Base-by-base conservation (phyloP, 768 basidiomycete genomes). In the Leccinum rimulosum region DNA sequence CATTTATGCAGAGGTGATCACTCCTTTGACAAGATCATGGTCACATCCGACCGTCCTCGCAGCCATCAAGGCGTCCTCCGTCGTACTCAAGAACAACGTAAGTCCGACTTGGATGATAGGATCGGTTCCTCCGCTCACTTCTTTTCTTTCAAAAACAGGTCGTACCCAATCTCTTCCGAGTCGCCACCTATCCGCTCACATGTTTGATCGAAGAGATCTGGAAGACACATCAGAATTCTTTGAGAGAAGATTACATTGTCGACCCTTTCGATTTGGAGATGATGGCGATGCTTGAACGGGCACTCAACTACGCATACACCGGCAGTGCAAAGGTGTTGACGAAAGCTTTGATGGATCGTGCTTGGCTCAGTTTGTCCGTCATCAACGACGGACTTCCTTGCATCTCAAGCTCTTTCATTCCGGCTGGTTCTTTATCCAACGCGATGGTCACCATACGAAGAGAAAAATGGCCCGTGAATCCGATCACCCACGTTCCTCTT, bases 341-440 rank as follows among this genome's bases (percentile, higher is more conserved):
- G 1, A 27, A 27, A 3, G 1, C 38, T 0, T 36, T 62, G 11
- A 62, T 62, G 61, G 55, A 62, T 15, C 5, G 48, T 0, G 22
- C 58, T 0, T 62, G 54, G 58, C 9, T 62, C 0, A 33, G 57
- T 14, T 38, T 62, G 1, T 51, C 54, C 0, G 54, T 62, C 1
- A 12, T 62, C 10, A 51, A 59, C 31, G 54, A 62, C 28, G 51
- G 61, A 0, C 43, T 61, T 0, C 57, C 61, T 7, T 61, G 61
- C 33, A 47, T 61, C 6, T 43, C 48, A 1, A 25, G 2, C 1
- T 7, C 36, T 0, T 60, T 60, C 40, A 52, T 62, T 8, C 54
- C 10, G 0, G n/a, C n/a, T n/a, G n/a, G n/a, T n/a, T n/a, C n/a
- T n/a, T n/a, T n/a, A n/a, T n/a, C n/a, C n/a, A n/a, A n/a, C n/a